These are phyloP conservation scores for Ophiostoma sp. DNA, from an alignment of 2,329 filamentous ascomycete species.

Conservation along the genomic window DNA sequence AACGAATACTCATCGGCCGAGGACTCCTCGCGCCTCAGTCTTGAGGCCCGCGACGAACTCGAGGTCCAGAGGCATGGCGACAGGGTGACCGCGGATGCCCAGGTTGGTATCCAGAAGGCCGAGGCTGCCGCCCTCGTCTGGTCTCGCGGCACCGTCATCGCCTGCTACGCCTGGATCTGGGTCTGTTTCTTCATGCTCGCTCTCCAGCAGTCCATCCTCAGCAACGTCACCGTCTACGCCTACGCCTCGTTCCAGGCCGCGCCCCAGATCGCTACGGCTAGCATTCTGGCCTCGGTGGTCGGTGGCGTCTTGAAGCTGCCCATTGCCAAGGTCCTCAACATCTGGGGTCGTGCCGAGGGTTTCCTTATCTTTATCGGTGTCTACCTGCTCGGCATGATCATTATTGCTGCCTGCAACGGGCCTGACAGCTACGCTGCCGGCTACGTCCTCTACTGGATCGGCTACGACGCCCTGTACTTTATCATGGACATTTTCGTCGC, in stretches of 20 bases:
- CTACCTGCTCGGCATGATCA: conserved; percentile 49
- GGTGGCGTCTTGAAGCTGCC: conserved; percentile 59
- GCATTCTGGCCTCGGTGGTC: conserved; percentile 50
- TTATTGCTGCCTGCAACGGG: conserved; percentile 60
- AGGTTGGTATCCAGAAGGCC: conserved; percentile 45
- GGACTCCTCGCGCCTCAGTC: conserved; percentile 22
- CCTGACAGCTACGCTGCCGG: conserved; percentile 58
- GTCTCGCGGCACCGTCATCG: conserved; percentile 38
- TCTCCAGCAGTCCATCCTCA: conserved; percentile 36
- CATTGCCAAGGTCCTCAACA: conserved; percentile 61
- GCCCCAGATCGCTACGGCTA: conserved; percentile 48
- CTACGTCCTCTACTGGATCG: conserved; percentile 61
- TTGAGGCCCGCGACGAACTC: conserved; percentile 24
- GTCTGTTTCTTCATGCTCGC: conserved; percentile 38
- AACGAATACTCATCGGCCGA: background rate
- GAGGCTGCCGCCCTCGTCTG: conserved; percentile 45
- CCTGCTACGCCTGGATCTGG: conserved; percentile 35
- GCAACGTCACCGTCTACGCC: conserved; percentile 43
- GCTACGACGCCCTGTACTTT: conserved; percentile 42
- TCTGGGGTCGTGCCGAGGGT: conserved; percentile 61
- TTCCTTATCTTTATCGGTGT: conserved; percentile 49
- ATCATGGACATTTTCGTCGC: conserved; percentile 55
- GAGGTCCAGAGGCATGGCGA: conserved; percentile 22
- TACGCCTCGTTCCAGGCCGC: conserved; percentile 49
- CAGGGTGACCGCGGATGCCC: conserved; percentile 29